Percentiles rank a stretch among this genome's conserved stretches.
These are phyloP conservation scores for Breynia disticha DNA, from an alignment of 441 rosid genomes.

Conservation along the genomic window DNA sequence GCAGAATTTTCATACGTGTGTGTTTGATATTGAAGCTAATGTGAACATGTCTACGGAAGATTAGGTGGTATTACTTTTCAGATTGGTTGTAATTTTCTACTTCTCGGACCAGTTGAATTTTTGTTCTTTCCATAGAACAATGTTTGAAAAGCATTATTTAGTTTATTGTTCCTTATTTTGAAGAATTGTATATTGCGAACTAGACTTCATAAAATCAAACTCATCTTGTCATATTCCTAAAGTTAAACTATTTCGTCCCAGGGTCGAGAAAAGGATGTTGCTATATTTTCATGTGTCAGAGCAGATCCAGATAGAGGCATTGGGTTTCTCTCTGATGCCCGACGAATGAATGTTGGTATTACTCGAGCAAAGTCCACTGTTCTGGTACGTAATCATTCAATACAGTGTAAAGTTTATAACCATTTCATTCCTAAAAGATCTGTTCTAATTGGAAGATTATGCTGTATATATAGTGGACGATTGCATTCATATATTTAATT, in stretches of 20 bases:
- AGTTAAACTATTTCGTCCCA: constrained; percentile 17
- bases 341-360: constrained; percentile 93
- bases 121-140: not conserved
- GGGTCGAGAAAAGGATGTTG: constrained; percentile 97
- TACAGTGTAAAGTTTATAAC: not conserved
- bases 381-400: constrained; percentile 36
- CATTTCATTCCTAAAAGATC: not conserved
- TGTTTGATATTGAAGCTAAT: not conserved
- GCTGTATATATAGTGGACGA: too few relatives aligned
- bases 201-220: not conserved
- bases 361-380: constrained; percentile 89
- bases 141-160: not conserved
- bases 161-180: not conserved
- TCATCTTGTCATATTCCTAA: not conserved
- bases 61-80: too few relatives aligned
- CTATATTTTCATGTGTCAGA: constrained; percentile 87
- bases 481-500: not conserved
- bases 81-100: too few relatives aligned
- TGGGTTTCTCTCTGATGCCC: constrained; percentile 71
- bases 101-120: not conserved
- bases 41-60: too few relatives aligned
- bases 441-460: not conserved
- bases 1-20: not conserved
- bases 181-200: not conserved
- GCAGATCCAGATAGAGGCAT: constrained; percentile 55